Percentiles rank a stretch among this genome's conserved stretches.
These are phyloP conservation scores for Forsythia viridissima DNA, from an alignment of 257 asterid species.

Conservation along the genomic window DNA sequence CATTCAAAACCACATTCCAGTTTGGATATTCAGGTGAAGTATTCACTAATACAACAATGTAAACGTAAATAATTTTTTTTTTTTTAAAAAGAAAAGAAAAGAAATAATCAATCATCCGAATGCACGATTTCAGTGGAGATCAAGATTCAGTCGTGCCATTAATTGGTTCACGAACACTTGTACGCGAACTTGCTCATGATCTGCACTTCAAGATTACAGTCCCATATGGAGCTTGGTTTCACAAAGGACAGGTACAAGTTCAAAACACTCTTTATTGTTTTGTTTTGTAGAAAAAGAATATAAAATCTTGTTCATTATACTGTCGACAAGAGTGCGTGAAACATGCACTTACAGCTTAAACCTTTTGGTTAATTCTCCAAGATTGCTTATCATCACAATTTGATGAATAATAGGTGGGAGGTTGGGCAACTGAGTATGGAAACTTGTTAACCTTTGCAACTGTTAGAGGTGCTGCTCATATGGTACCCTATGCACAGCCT, in stretches of 20 bases:
- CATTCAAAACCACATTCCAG: conserved; percentile 53
- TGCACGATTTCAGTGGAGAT: conserved; percentile 68
- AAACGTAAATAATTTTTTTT: neutral
- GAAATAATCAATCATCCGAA: neutral
- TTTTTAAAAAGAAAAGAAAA: neutral
- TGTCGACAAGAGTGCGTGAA: neutral
- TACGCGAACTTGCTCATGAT: conserved; percentile 85
- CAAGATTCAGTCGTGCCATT: conserved; percentile 98
- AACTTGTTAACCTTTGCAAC: conserved; percentile 80
- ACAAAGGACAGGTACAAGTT: conserved; percentile 69
- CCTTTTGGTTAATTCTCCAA: neutral
- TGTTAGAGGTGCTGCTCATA: conserved; percentile 95
- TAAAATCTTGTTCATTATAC: neutral
- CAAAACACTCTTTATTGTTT: neutral
- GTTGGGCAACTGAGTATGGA: conserved; percentile 94
- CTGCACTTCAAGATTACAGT: conserved; percentile 63
- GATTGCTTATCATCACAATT: neutral
- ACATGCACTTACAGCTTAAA: neutral
- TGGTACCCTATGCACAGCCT: conserved; percentile 97
- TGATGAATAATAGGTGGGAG: conserved; percentile 64
- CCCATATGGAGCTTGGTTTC: conserved; percentile 95
- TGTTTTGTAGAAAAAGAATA: neutral
- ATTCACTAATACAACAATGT: neutral
- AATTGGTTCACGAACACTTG: conserved; percentile 88
- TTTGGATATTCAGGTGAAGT: conserved; percentile 82